Percentiles rank a stretch among this genome's conserved stretches.
phyloP scores from a whole-genome alignment of 306 rosid species.

The Sphenostylis stenocarpa region DNA sequence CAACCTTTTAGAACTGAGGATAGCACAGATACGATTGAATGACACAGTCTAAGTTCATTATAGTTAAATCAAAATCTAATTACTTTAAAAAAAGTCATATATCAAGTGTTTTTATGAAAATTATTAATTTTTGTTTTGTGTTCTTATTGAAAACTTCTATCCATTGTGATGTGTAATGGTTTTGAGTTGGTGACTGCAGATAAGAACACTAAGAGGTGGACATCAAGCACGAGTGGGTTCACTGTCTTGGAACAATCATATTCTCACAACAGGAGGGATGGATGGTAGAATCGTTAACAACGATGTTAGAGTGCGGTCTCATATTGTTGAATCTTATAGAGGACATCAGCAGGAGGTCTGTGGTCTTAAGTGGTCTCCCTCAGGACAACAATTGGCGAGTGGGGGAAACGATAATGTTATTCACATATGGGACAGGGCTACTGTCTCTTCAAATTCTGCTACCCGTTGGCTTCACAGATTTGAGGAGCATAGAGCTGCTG shows the following conservation, averaged over 20 bases:
- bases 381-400: slow-evolving; percentile 74
- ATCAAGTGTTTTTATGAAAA: neutral
- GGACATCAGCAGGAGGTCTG: slow-evolving; percentile 78
- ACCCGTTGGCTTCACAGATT: slow-evolving; percentile 81
- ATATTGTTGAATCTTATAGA: slow-evolving; percentile 64
- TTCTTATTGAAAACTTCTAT: neutral
- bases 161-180: neutral
- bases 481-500: slow-evolving; percentile 70
- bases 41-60: neutral
- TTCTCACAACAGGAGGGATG: slow-evolving; percentile 82
- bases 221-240: slow-evolving; percentile 71
- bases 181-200: slow-evolving; percentile 41
- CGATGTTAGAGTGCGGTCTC: slow-evolving; percentile 73
- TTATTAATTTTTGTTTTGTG: neutral
- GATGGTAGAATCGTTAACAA: slow-evolving; percentile 65
- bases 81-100: neutral
- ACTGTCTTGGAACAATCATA: slow-evolving; percentile 74
- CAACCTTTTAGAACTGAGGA: too few species aligned
- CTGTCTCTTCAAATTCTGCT: slow-evolving; percentile 52
- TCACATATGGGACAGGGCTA: slow-evolving; percentile 73
- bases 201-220: slow-evolving; percentile 61
- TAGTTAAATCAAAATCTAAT: too few species aligned
- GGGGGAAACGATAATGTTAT: slow-evolving; percentile 81
- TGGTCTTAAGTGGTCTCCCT: slow-evolving; percentile 80
- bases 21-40: too few species aligned